These are phyloP conservation scores for Raffaelea arxii DNA, from an alignment of 2,329 filamentous ascomycete genomes.

Conservation along the genomic window DNA sequence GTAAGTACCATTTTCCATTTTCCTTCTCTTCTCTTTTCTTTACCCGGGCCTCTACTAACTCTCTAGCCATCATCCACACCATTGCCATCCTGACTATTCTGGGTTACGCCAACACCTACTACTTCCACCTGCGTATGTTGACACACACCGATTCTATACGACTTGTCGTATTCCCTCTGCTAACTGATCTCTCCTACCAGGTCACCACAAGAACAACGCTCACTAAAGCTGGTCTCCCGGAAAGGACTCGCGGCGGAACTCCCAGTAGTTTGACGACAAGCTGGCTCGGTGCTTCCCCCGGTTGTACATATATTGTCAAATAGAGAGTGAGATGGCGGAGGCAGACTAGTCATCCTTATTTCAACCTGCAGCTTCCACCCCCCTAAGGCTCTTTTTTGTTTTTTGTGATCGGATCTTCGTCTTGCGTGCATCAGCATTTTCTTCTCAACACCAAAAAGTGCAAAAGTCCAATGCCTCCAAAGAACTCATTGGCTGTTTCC, in stretches of 20 bases:
- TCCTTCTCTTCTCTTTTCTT: not conserved
- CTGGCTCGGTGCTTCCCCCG: too few relatives aligned
- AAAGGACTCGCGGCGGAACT: not conserved
- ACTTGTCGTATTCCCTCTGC: too few relatives aligned
- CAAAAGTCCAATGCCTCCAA: too few relatives aligned
- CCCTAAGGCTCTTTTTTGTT: slow-evolving; percentile 2
- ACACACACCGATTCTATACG: too few relatives aligned
- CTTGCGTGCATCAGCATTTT: too few relatives aligned
- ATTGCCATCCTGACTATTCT: slow-evolving; percentile 68
- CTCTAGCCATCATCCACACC: slow-evolving; percentile 77
- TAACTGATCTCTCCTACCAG: slow-evolving; percentile 35
- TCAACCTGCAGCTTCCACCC: slow-evolving; percentile 10
- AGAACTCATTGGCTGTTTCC: too few relatives aligned
- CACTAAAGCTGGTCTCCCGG: slow-evolving; percentile 55
- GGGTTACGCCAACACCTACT: slow-evolving; percentile 98
- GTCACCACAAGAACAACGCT: slow-evolving; percentile 99
- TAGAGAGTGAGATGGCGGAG: slow-evolving; percentile 24
- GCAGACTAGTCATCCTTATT: slow-evolving; percentile 11
- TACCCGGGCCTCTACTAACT: too few relatives aligned
- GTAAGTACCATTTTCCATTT: slow-evolving; percentile 48
- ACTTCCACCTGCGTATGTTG: slow-evolving; percentile 97
- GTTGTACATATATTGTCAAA: slow-evolving; percentile 23
- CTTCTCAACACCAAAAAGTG: not conserved
- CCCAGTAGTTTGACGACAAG: too few relatives aligned
- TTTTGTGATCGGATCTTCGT: too few relatives aligned